A percentile compares a stretch with the other conserved stretches of the same genome.
These are phyloP conservation scores for Phytophthora lateralis DNA, from an alignment of 352 stramenopile genomes.

Conservation along the genomic window DNA sequence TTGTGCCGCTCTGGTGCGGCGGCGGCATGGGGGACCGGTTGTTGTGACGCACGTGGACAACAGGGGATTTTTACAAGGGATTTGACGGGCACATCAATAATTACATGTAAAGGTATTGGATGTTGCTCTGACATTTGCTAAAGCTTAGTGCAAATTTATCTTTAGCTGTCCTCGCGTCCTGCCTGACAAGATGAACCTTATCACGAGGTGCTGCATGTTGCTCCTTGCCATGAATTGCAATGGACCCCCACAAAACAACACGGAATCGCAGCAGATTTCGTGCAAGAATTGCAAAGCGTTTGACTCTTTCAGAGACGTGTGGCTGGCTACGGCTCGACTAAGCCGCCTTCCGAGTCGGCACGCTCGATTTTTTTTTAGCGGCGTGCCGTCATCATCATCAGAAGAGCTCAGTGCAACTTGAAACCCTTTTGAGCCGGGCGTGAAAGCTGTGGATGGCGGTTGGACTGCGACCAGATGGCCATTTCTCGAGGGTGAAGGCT, in stretches of 20 bases:
- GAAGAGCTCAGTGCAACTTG: neutral
- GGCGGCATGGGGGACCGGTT: slow-evolving; percentile 13
- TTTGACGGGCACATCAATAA: slow-evolving; percentile 11
- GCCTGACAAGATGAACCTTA: neutral
- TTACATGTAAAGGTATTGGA: too few relatives aligned
- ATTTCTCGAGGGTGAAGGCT: neutral
- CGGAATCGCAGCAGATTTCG: neutral
- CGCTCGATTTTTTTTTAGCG: neutral
- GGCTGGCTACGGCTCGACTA: neutral
- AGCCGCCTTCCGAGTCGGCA: neutral
- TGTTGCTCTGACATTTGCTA: neutral
- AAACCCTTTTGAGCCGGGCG: neutral
- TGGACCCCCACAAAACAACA: neutral
- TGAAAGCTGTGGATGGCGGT: neutral
- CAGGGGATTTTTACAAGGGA: slow-evolving; percentile 21
- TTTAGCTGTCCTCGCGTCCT: neutral
- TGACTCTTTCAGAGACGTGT: neutral
- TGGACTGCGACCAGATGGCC: neutral
- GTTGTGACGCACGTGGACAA: slow-evolving; percentile 20
- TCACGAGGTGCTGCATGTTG: too few relatives aligned
- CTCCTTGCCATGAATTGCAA: neutral
- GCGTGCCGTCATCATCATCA: neutral
- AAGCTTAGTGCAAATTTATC: neutral
- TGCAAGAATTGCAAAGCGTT: neutral
- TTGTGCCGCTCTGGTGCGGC: slow-evolving; percentile 19